These are phyloP conservation scores for Mortierella sp. DNA, from an alignment of 371 early-diverging fungal species.

Conservation along the genomic window DNA sequence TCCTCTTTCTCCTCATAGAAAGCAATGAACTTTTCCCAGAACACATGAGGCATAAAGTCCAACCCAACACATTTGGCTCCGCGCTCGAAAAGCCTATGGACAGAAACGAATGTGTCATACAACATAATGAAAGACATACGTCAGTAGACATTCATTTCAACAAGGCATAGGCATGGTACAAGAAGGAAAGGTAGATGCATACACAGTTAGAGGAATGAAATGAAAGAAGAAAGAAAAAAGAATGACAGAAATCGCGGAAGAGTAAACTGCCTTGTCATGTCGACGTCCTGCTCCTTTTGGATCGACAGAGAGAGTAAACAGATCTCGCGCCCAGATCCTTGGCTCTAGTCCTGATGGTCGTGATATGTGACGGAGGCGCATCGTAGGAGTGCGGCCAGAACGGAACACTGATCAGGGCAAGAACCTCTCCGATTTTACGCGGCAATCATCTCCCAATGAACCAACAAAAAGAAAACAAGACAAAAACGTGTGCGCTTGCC, in stretches of 20 bases:
- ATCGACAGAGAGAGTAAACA: conserved; percentile 11
- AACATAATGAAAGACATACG: neutral
- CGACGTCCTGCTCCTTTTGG: conserved; percentile 20
- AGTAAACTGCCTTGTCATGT: conserved; percentile 1
- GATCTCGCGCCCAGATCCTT: conserved; percentile 16
- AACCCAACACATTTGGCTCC: conserved; percentile 70
- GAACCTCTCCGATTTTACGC: conserved; percentile 7
- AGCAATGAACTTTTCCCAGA: conserved; percentile 81
- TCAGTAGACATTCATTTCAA: neutral
- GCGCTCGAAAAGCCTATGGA: conserved; percentile 63
- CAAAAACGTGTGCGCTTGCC: conserved; percentile 30
- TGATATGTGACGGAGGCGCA: conserved; percentile 5
- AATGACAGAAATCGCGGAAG: conserved; percentile 1
- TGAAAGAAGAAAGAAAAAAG: neutral
- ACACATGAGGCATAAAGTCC: conserved; percentile 77
- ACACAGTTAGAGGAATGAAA: neutral
- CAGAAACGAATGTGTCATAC: neutral
- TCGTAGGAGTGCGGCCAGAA: neutral
- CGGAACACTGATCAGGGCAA: conserved; percentile 25
- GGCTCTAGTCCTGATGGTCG: conserved; percentile 17
- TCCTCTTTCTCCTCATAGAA: conserved; percentile 68
- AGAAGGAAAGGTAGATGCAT: conserved; percentile 1
- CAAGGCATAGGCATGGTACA: neutral
- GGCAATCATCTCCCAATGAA: conserved; percentile 2
- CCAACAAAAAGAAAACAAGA: conserved; percentile 23